Conservation (phyloP, 164 flowering plant genomes). For the Pachysandra terminalis region DNA sequence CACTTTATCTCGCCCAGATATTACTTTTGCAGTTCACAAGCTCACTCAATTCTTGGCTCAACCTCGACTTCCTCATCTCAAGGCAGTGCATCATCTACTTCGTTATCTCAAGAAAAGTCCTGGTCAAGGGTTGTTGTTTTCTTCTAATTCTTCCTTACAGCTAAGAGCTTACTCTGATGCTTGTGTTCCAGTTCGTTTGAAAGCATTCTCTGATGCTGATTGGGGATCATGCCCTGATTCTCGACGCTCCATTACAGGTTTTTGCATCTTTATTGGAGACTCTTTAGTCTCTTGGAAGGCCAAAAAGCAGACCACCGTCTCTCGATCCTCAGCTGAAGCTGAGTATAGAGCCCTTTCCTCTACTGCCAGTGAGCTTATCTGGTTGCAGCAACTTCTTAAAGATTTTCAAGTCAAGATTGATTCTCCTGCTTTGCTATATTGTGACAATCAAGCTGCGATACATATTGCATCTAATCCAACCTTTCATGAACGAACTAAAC, state of each 20-base stretch:
- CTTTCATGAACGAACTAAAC: too few relatives aligned
- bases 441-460: too few relatives aligned
- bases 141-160: neutral
- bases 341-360: neutral
- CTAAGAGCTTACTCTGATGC: too few relatives aligned
- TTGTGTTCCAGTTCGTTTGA: too few relatives aligned
- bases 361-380: neutral
- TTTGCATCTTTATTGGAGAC: neutral
- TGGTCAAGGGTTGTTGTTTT: neutral
- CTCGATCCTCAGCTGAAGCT: too few relatives aligned
- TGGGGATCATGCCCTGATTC: neutral
- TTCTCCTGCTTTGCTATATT: neutral
- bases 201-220: constrained; percentile 2
- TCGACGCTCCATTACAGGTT: neutral
- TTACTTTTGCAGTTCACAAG: neutral
- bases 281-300: neutral
- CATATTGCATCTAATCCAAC: too few relatives aligned
- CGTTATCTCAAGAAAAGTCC: neutral
- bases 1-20: neutral
- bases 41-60: neutral
- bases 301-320: neutral
- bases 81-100: neutral
- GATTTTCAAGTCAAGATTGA: neutral
- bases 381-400: neutral
- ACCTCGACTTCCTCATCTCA: neutral